phyloP scores from a whole-genome alignment of 1,284 basidiomycete species.

The Cutaneotrichosporon cyanovorans region DNA sequence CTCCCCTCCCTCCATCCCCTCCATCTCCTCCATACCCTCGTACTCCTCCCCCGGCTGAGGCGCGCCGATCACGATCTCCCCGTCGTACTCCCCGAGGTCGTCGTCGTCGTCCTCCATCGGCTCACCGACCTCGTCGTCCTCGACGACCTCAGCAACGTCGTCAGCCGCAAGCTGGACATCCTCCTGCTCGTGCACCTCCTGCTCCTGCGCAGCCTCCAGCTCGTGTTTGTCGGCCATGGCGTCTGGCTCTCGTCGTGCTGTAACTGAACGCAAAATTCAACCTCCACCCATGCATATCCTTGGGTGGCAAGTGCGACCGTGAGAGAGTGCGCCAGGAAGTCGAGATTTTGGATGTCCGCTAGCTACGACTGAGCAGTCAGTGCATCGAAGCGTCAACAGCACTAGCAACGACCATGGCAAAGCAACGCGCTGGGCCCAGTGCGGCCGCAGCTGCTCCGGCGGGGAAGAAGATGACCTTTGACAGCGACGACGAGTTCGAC shows the following conservation, averaged over 20 bases:
- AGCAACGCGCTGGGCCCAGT: conserved; percentile 11
- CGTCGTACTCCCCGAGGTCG: conserved; percentile 48
- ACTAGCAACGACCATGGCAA: conserved; percentile 9
- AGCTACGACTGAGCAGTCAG: not conserved
- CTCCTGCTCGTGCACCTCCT: conserved; percentile 23
- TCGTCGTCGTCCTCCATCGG: conserved; percentile 50
- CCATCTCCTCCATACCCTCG: conserved; percentile 15
- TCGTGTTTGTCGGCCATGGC: not conserved
- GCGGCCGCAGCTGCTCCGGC: conserved; percentile 17
- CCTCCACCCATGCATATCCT: not conserved
- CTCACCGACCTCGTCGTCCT: conserved; percentile 60
- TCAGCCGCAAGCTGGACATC: conserved; percentile 39
- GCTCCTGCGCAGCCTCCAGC: not conserved
- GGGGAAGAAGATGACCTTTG: conserved; percentile 30
- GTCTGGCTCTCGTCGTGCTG: not conserved
- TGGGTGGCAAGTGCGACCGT: not conserved
- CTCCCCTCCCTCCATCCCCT: conserved; percentile 13
- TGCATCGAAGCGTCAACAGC: not conserved
- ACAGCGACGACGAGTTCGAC: conserved; percentile 11
- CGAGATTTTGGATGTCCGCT: conserved; percentile 1
- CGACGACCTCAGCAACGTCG: conserved; percentile 39
- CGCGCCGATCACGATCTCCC: conserved; percentile 46
- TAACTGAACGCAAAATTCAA: conserved; percentile 3
- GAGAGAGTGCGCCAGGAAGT: not conserved
- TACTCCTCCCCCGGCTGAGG: conserved; percentile 31